phyloP scores from a whole-genome alignment of 495 filamentous ascomycete species.

The Filosporella fistucella region DNA sequence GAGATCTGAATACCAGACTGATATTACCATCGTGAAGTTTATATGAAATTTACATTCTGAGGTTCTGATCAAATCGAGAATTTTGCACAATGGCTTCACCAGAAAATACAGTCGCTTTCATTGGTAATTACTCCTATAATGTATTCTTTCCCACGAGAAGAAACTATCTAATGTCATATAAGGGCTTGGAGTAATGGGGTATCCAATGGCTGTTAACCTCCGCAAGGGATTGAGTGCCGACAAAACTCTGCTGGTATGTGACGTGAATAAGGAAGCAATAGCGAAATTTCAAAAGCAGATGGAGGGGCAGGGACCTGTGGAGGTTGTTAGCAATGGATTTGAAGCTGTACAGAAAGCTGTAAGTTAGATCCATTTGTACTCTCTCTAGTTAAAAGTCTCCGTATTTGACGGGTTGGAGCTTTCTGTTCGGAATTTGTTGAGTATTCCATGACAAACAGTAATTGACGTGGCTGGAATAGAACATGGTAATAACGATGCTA shows the following conservation, averaged over 20 bases:
- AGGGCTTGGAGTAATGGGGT: conserved; percentile 8
- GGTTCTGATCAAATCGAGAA: no score
- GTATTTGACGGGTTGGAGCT: not conserved
- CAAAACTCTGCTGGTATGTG: not conserved
- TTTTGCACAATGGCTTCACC: no score
- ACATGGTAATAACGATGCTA: conserved; percentile 6
- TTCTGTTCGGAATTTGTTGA: not conserved
- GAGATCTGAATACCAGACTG: no score
- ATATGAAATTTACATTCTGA: no score
- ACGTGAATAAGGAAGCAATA: conserved; percentile 3
- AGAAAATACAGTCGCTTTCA: no score
- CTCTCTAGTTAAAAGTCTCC: not conserved
- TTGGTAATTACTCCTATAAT: no score
- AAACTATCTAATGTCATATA: no score
- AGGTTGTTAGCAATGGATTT: not conserved
- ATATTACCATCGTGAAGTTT: no score
- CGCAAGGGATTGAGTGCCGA: not conserved
- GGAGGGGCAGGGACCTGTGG: not conserved
- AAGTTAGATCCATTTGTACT: not conserved
- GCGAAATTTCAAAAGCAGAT: not conserved
- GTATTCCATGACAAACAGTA: not conserved
- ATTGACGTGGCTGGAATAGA: not conserved
- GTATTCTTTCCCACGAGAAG: no score
- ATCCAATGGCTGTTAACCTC: conserved; percentile 6
- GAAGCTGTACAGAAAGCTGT: not conserved